Evolutionary conservation across 1,139 yeast species (phyloP), one percentile per base, ranked within the genome.

Genomic region (Kluyveromyces sp.): DNA sequence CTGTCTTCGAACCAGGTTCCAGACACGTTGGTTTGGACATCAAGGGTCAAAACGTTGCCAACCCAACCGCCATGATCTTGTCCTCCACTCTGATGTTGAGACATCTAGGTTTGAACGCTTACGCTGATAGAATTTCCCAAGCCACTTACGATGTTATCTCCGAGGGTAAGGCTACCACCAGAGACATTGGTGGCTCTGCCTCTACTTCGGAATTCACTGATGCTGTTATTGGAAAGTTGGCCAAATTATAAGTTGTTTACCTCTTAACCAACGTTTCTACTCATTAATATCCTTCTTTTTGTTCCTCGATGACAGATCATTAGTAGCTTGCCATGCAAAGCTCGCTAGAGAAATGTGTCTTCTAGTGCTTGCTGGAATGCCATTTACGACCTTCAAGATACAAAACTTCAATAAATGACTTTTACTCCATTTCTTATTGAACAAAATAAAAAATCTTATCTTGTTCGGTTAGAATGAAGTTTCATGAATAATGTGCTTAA

Each of bases 1-100:
- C 98, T 48, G 94, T 92, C 53, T 92, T 92, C 69, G 98, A 92
- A 76, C 98, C 98, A 60, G 98, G 97, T 70, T 89, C 96, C 74
- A 85, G 97, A 77, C 98, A 92, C 74, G 97, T 89, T 61, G 98
- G 97, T 70, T 77, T 88, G 62, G 97, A 89, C 71, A 85, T 92
- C 67, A 77, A 86, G 75, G 96, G 95, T 65, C 80, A 85, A 70
- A 84, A 87, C 75, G 76, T 85, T 54, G 97, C 97, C 55, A 92
- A 92, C 80, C 98, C 98, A 68, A 87, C 97, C 51, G 97, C 96
- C 58, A 83, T 89, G 94, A 83, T 89, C 61, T 77, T 89, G 64
- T 86, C 95, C 48, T 78, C 95, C 43, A 71, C 89, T 54, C 81
- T 89, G 84, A 70, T 89, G 82, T 78, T 89, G 73, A 85, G 96